Conservation (phyloP, 352 stramenopile genomes). For the Phytophthora syringae region DNA sequence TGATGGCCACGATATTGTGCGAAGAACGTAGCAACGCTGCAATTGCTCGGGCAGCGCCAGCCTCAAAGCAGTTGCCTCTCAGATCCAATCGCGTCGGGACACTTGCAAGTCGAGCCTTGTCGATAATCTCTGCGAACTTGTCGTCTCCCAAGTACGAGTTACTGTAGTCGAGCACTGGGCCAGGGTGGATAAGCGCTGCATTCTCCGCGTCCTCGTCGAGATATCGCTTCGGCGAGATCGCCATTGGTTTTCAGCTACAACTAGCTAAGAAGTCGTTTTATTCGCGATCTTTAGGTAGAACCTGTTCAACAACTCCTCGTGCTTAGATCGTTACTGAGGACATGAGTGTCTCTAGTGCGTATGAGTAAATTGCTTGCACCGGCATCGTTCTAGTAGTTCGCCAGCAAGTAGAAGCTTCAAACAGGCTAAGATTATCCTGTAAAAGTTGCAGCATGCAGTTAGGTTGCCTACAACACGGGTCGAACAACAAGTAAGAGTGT, state of each 20-base stretch:
- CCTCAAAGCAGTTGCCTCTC: conserved; percentile 80
- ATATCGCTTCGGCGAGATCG: conserved; percentile 19
- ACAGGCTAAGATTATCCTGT: too few species aligned
- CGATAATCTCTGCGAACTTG: conserved; percentile 64
- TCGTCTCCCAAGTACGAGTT: conserved; percentile 78
- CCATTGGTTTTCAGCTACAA: conserved; percentile 7
- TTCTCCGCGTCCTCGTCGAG: conserved; percentile 10
- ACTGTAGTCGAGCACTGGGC: conserved; percentile 68
- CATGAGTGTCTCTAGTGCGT: conserved; percentile 16
- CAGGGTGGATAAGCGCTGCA: conserved; percentile 12
- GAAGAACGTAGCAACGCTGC: conserved; percentile 58
- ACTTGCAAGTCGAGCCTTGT: conserved; percentile 46
- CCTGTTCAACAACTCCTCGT: conserved; percentile 5
- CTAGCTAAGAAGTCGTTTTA: conserved; percentile 12
- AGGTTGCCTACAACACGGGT: too few species aligned
- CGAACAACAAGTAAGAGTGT: too few species aligned
- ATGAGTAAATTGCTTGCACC: neutral
- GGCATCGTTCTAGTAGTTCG: neutral
- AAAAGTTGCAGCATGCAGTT: neutral
- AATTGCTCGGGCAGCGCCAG: conserved; percentile 54
- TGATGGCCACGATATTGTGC: conserved; percentile 65
- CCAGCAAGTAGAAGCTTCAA: too few species aligned
- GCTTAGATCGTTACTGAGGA: conserved; percentile 11
- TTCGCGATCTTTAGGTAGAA: conserved; percentile 18
- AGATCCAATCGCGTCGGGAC: conserved; percentile 64